These are phyloP conservation scores for Tetraselmis chui DNA, from an alignment of 139 green algal species.

Conservation along the genomic window DNA sequence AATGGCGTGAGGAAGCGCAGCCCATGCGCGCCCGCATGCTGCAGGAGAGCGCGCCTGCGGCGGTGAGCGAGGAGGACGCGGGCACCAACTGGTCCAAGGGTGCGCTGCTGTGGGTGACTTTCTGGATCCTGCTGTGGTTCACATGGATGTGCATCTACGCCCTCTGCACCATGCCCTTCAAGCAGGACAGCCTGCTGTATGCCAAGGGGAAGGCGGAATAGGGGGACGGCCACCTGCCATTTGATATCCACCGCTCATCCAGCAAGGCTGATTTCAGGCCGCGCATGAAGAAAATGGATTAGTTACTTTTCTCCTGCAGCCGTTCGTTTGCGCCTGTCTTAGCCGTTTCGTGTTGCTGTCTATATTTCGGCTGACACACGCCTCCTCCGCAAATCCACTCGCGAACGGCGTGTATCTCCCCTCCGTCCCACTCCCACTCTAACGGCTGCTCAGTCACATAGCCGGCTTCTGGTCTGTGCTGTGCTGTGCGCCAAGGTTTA, in stretches of 20 bases:
- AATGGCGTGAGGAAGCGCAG: background rate
- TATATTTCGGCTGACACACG: too few species aligned
- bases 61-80: background rate
- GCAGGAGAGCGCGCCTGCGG: background rate
- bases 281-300: background rate
- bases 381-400: too few species aligned
- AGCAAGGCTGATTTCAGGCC: background rate
- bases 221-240: background rate
- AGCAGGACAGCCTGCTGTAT: background rate
- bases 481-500: too few species aligned
- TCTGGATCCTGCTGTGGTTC: background rate
- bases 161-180: background rate
- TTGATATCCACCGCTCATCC: background rate
- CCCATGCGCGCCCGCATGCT: background rate
- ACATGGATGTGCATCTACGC: background rate
- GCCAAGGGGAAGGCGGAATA: background rate
- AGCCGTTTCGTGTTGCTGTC: too few species aligned
- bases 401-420: too few species aligned
- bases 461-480: too few species aligned
- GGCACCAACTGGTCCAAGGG: background rate
- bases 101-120: background rate
- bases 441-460: too few species aligned
- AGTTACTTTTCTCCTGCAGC: too few species aligned
- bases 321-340: too few species aligned
- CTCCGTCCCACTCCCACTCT: too few species aligned